These are phyloP conservation scores for Rhodomyrtus tomentosa DNA, from an alignment of 345 rosid genomes.

Conservation along the genomic window DNA sequence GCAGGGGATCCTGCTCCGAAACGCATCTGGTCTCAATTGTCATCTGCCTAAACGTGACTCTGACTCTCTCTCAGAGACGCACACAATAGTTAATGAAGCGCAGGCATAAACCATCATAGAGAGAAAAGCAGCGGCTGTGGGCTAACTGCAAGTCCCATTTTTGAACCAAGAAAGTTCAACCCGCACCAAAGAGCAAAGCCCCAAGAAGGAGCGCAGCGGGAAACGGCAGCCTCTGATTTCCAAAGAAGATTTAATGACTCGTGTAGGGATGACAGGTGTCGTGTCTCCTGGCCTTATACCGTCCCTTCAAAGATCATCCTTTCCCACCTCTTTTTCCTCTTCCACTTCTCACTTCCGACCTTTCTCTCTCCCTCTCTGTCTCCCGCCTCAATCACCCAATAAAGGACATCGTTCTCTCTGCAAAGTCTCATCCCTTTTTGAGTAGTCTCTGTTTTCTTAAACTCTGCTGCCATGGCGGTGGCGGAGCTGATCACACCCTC, in stretches of 20 bases:
- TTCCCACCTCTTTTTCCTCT: neutral
- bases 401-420: neutral
- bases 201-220: neutral
- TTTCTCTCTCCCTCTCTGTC: neutral
- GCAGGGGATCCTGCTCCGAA: too few relatives aligned
- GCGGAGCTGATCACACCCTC: conserved; percentile 51
- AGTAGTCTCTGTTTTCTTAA: neutral
- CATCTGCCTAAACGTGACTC: neutral
- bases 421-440: neutral
- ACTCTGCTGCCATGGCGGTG: conserved; percentile 45
- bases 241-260: neutral
- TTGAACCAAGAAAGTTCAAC: neutral
- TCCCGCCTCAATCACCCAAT: neutral
- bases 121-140: neutral
- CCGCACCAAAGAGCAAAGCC: neutral
- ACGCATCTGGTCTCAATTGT: neutral
- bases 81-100: neutral
- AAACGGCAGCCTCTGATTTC: neutral
- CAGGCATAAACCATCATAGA: neutral
- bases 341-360: neutral
- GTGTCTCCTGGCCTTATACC: neutral
- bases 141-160: neutral
- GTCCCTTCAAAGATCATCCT: neutral
- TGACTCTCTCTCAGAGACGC: neutral
- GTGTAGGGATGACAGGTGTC: neutral